Evolutionary conservation across 208 protist species (phyloP).

Genomic region (Phytomonas francai): DNA sequence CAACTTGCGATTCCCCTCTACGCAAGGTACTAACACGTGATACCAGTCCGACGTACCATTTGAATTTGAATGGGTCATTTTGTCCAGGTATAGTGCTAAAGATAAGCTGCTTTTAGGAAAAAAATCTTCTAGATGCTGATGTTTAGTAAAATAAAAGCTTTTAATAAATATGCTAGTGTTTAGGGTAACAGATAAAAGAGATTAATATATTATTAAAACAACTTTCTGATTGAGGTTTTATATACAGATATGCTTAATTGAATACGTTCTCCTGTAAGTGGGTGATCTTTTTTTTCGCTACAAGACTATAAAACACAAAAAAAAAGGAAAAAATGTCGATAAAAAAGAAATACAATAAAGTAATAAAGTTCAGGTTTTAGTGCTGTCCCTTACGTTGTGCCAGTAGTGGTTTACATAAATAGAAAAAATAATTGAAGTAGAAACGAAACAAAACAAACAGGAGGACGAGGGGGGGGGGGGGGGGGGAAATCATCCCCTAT

Average conservation of each 20-base stretch:
- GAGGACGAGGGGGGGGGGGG: neutral
- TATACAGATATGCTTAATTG: constrained; percentile 2
- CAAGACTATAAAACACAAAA: constrained; percentile 15
- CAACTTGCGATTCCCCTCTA: constrained; percentile 12
- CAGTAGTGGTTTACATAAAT: no score
- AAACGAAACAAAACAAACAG: neutral
- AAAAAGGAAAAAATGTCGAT: constrained; percentile 3
- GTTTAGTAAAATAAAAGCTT: neutral
- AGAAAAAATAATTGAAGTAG: constrained; percentile 7
- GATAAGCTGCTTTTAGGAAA: neutral
- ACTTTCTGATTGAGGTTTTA: constrained; percentile 13
- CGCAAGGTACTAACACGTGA: neutral
- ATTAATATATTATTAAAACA: constrained; percentile 24
- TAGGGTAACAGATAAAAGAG: constrained; percentile 23
- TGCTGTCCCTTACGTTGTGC: no score
- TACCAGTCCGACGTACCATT: neutral
- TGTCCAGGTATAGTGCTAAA: no score
- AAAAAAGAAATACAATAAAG: constrained; percentile 9
- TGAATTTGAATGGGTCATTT: neutral
- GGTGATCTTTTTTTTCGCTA: constrained; percentile 8
- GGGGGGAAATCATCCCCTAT: no score
- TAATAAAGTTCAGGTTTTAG: no score
- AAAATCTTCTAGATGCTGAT: neutral
- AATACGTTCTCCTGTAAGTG: constrained; percentile 2
- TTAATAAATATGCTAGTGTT: constrained; percentile 7